These are phyloP conservation scores for Penicillium digitatum DNA, from an alignment of 2,329 filamentous ascomycete species.

Conservation along the genomic window DNA sequence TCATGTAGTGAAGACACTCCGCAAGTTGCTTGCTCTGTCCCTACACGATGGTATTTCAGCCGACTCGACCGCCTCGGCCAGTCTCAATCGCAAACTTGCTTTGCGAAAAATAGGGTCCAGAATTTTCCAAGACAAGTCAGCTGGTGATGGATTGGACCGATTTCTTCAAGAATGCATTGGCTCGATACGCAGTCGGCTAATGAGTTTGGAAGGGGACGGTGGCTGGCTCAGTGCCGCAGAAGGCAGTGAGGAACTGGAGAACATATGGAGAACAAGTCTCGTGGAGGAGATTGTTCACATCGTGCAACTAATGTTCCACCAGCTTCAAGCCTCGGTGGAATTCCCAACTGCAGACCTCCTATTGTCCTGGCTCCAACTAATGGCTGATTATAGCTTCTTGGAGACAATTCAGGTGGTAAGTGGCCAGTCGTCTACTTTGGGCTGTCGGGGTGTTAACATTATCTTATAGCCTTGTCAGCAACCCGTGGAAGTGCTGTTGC, in stretches of 20 bases:
- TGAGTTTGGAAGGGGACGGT: slow-evolving; percentile 32
- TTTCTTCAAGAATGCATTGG: slow-evolving; percentile 36
- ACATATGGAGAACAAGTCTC: slow-evolving; percentile 60
- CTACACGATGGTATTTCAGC: slow-evolving; percentile 23
- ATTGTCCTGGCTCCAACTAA: slow-evolving; percentile 69
- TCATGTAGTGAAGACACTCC: slow-evolving; percentile 62
- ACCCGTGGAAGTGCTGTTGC: slow-evolving; percentile 42
- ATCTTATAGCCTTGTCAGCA: slow-evolving; percentile 37
- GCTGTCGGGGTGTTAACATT: slow-evolving; percentile 12
- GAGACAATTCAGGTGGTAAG: slow-evolving; percentile 58
- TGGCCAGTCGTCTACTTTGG: slow-evolving; percentile 17
- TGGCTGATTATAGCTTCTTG: slow-evolving; percentile 67
- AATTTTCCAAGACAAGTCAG: slow-evolving; percentile 31
- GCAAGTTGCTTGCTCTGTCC: slow-evolving; percentile 44
- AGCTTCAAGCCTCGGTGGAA: slow-evolving; percentile 57
- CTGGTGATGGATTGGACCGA: slow-evolving; percentile 22
- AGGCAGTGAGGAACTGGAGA: slow-evolving; percentile 55
- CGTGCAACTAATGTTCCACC: slow-evolving; percentile 68
- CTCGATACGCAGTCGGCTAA: slow-evolving; percentile 34
- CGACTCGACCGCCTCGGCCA: slow-evolving; percentile 9
- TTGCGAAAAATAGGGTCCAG: slow-evolving; percentile 28
- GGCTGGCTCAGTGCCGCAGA: slow-evolving; percentile 48
- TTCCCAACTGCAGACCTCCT: slow-evolving; percentile 59
- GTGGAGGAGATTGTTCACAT: slow-evolving; percentile 70
- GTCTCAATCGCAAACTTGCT: slow-evolving; percentile 13